Evolutionary conservation across 805 yeast genomes (phyloP), one percentile per base, ranked within the genome.

Genomic region (Blastobotrys terrestris): DNA sequence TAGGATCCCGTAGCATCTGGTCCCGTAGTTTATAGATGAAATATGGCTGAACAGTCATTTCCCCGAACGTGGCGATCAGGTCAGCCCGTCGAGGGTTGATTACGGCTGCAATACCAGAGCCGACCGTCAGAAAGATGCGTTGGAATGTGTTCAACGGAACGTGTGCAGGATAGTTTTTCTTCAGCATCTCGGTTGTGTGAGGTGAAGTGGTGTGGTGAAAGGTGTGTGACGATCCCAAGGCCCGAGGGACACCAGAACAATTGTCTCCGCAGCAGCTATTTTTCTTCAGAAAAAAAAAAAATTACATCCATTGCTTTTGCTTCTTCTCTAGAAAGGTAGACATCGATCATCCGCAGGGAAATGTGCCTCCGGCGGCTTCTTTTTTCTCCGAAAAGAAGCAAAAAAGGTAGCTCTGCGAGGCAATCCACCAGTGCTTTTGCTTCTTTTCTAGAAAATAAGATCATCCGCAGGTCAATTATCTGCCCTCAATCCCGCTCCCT

Each of bases 61-160:
- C 99, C 1, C 99, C 99, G 59, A 69, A 68, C 20, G 70, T 66
- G 4, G 74, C 71, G 44, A 72, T 64, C 50, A 72, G 60, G 53
- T 72, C 77, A 2, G 67, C 68, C 14, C 76, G 53, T 7, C 70
- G 58, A 2, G 76, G 76, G 50, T 71, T 67, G 18, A 69, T 50
- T 21, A 63, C 82, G 0, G 97, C 85, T 20, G 91, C 92, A 16
- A 87, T 63, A 1, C 95, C 88, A 2, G 95, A 85, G 0, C 89
- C 84, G 0, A 75, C 68, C 57, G 87, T 80, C 69, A 94, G 71
- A 40, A 85, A 66, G 1, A 74, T 60, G 55, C 85, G 78, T 63
- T 92, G 97, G 50, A 78, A 64, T 1, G 64, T 54, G 58, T 80
- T 78, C 48, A 91, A 72, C 2, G 95, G 95, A 8, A 92, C 83